Evolutionary conservation across 202 grass and related monocot genomes (phyloP), one percentile per base, ranked within the genome.

Genomic region (Brachypodium distachyon): DNA sequence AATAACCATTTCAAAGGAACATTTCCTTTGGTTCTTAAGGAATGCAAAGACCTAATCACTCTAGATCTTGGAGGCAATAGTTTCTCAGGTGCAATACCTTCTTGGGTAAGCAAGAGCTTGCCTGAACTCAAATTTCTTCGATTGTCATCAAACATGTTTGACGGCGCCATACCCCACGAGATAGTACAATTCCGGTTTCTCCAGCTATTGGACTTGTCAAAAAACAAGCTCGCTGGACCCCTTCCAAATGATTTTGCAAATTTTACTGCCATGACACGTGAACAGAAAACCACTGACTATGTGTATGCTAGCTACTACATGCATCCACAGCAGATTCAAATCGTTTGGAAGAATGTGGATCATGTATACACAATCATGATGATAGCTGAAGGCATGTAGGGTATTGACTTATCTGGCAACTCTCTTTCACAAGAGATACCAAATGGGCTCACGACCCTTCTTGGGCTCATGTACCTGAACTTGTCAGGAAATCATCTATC

Each of bases 311-410:
- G 5, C 22, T 55, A 12, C 3, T 39, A 9, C 38, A 39, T 39
- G 38, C 38, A 39, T 8, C 26, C 14, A 31, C 26, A 3, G 54
- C 26, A 58, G 0, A 61, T 61, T 61, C 57, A 61, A 0, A 61
- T 61, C 10, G 0, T 12, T 36, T 61, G 31, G 58, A 61, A 61
- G 17, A 61, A 61, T 36, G 3, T 19, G 8, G 59, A 6, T 61
- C 0, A 21, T 61, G 59, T 12, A 5, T 61, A 37, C 4, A 0
- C 4, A 0, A 0, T 37, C 0, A n/a, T 36, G 0, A 0, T 0
- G 32, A 12, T 3, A 12, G 1, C 9, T n/a, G n/a, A n/a, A 12
- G 9, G 0, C 8, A 3, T 61, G 32, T 8, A 0, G 2, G 59
- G 59, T 21, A 61, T 61, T 2, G 59, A 61, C 59, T 61, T 61